A percentile compares a stretch with the other conserved stretches of the same genome.
These are phyloP conservation scores for Aspergillus avenaceus DNA, from an alignment of 495 filamentous ascomycete genomes.

Conservation along the genomic window DNA sequence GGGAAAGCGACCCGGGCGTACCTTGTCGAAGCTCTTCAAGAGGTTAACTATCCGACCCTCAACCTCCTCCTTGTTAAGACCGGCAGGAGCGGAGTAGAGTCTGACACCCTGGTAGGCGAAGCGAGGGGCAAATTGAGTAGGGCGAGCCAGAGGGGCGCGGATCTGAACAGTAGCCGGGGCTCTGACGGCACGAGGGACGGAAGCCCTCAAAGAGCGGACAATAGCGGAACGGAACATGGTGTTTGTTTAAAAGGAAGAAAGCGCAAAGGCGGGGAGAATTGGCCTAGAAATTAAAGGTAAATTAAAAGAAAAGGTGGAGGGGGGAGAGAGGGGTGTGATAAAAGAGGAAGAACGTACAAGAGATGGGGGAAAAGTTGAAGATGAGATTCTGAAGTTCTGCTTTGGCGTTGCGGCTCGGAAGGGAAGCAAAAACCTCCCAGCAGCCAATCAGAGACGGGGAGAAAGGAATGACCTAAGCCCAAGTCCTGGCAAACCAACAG, in stretches of 20 bases:
- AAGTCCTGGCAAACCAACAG: constrained; percentile 26
- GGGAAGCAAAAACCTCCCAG: constrained; percentile 39
- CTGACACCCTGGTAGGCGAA: constrained; percentile 59
- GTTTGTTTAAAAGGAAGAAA: constrained; percentile 12
- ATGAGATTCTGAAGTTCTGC: constrained; percentile 9
- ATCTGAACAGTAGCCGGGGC: constrained; percentile 52
- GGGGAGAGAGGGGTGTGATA: constrained; percentile 15
- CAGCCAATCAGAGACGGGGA: constrained; percentile 41
- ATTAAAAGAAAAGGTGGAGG: constrained; percentile 14
- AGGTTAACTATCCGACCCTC: constrained; percentile 90
- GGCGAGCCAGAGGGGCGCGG: constrained; percentile 49
- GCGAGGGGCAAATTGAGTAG: constrained; percentile 43
- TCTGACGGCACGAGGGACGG: constrained; percentile 54
- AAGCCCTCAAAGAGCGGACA: constrained; percentile 58
- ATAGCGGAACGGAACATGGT: constrained; percentile 85
- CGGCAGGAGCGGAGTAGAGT: constrained; percentile 80
- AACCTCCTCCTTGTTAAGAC: constrained; percentile 75
- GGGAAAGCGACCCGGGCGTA: constrained; percentile 38
- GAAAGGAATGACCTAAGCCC: constrained; percentile 48
- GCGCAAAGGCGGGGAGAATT: constrained; percentile 20
- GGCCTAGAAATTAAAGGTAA: constrained; percentile 12
- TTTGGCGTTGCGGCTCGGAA: constrained; percentile 24
- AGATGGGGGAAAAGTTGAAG: constrained; percentile 14
- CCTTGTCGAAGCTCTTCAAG: constrained; percentile 95
- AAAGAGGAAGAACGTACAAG: constrained; percentile 13